phyloP scores from a whole-genome alignment of 1,139 yeast species.

The Saccharomycopsis hybrid region DNA sequence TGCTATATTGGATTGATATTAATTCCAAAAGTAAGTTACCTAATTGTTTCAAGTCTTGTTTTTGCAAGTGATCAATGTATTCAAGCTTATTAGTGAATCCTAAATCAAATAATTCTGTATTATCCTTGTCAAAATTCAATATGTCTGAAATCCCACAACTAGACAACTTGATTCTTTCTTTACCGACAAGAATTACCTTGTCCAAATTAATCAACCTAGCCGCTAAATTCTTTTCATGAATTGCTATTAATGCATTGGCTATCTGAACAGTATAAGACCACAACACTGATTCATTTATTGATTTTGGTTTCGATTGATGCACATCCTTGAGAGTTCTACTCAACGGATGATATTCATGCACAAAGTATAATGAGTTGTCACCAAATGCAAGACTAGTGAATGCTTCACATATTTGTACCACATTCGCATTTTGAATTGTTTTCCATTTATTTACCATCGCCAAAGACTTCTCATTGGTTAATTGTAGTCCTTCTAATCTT shows the following conservation, averaged over 20 bases:
- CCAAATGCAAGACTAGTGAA: conserved; percentile 87
- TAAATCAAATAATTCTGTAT: conserved; percentile 12
- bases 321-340: conserved; percentile 51
- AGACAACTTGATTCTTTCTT: conserved; percentile 64
- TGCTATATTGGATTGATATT: conserved; percentile 17
- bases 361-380: conserved; percentile 57
- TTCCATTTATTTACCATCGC: conserved; percentile 46
- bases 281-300: conserved; percentile 55
- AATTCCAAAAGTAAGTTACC: conserved; percentile 50
- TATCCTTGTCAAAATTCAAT: conserved; percentile 37
- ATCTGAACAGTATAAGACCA: conserved; percentile 79
- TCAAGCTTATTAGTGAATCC: conserved; percentile 16
- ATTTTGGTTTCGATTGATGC: conserved; percentile 42
- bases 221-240: conserved; percentile 58
- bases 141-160: conserved; percentile 72
- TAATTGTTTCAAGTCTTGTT: conserved; percentile 47
- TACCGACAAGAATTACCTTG: conserved; percentile 66
- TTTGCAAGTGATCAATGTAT: conserved; percentile 34
- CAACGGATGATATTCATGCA: conserved; percentile 65
- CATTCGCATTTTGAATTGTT: conserved; percentile 41
- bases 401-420: conserved; percentile 69
- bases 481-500: conserved; percentile 59
- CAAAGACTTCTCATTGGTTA: conserved; percentile 53
- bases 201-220: conserved; percentile 59
- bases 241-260: conserved; percentile 53